Evolutionary conservation across 2,329 filamentous ascomycete species (phyloP), one percentile per base, ranked within the genome.

Genomic region (Pyrenophora seminiperda): DNA sequence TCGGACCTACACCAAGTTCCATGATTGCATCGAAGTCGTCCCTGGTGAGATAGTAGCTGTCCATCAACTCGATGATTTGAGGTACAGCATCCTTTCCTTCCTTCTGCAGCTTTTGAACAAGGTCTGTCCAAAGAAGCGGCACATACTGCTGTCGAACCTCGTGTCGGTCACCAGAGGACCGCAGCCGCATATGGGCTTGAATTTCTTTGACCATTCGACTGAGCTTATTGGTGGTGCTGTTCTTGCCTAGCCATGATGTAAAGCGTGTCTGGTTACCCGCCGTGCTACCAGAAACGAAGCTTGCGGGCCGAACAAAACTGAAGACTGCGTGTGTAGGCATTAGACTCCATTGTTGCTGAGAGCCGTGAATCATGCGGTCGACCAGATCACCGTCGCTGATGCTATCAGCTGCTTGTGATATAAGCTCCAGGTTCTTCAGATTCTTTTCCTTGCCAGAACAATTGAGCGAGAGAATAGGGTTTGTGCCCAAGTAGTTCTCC

Each of bases 311-410:
- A 18, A 99, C 93, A 46, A 96, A 95, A 68, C 92, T 96, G 77
- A 97, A 97, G 31, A 97, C 82, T 19, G 92, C 94, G 73, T 99
- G 94, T 1, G 90, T 89, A 11, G 94, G 94, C 94, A 99, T 99
- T 54, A 99, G 77, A 68, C 90, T 94, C 94, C 94, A 99, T 56
- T 99, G 94, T 70, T 99, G 94, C 70, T 99, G 94, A 36, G 91
- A 90, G 19, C 94, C 94, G 72, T 99, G 94, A 52, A 99, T 99
- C 93, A 99, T 97, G 43, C 91, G 84, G 73, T 99, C 94, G 2
- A 97, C 90, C 29, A 99, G 78, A 71, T 99, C 94, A 53, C 94
- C 94, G 67, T 99, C 94, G 66, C 91, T 97, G 75, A 99, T 99
- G 68, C 92, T 97, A 68, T 95, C 89, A 3, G 94, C 92, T 3